Conservation (phyloP, 164 flowering plant genomes). For the Umbellularia californica region DNA sequence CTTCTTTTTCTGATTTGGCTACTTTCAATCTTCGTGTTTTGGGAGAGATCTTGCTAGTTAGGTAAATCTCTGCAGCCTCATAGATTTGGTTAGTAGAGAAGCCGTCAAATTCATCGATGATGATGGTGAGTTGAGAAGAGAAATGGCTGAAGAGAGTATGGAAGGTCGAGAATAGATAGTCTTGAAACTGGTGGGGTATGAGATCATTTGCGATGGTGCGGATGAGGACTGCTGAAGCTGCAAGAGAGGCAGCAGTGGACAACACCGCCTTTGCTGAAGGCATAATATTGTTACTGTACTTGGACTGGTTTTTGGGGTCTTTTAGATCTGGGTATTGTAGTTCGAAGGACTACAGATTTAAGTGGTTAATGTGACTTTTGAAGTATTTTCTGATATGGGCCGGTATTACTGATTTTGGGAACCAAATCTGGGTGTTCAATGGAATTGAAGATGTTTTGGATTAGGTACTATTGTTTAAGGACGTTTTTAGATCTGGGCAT, state of each 20-base stretch:
- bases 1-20: conserved; percentile 8
- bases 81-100: conserved; percentile 19
- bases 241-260: conserved; percentile 40
- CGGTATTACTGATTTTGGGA: too few species aligned
- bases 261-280: conserved; percentile 29
- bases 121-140: conserved; percentile 32
- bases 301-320: not conserved
- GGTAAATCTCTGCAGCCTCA: conserved; percentile 20
- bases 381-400: too few species aligned
- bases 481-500: too few species aligned
- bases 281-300: not conserved
- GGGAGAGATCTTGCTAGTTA: conserved; percentile 14
- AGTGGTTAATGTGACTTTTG: too few species aligned
- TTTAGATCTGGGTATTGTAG: not conserved
- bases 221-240: conserved; percentile 42
- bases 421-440: too few species aligned
- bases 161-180: conserved; percentile 19
- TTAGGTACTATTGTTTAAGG: too few species aligned
- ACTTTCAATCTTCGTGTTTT: conserved; percentile 1
- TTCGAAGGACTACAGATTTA: not conserved
- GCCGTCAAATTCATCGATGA: conserved; percentile 25
- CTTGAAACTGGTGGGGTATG: conserved; percentile 31
- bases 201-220: conserved; percentile 37
- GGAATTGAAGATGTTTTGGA: too few species aligned
- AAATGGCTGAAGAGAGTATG: conserved; percentile 17